Conservation (phyloP, 371 early-diverging fungal species). For the Batrachochytrium dendrobatidis region DNA sequence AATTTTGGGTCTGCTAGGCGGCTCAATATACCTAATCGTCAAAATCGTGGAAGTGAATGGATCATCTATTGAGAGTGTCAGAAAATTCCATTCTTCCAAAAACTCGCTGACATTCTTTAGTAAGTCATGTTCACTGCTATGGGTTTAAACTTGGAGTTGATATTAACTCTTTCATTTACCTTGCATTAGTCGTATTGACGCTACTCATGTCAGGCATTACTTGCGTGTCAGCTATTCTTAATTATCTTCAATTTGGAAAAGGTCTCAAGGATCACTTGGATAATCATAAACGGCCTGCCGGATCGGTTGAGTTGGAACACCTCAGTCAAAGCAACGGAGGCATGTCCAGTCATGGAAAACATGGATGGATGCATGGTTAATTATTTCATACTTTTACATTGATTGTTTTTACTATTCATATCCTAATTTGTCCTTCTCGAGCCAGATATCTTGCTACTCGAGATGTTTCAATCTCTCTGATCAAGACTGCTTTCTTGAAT, state of each 20-base stretch:
- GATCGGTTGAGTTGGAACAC: no score
- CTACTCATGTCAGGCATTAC: constrained; percentile 25
- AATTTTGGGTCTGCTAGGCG: constrained; percentile 29
- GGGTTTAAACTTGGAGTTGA: background rate
- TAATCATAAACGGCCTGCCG: no score
- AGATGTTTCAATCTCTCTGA: no score
- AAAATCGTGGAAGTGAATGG: constrained; percentile 32
- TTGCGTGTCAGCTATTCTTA: constrained; percentile 33
- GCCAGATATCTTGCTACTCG: no score
- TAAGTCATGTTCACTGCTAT: background rate
- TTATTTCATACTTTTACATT: no score
- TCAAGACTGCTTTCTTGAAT: no score
- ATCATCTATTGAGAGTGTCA: constrained; percentile 8
- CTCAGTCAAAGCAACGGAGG: no score
- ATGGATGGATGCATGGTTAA: no score
- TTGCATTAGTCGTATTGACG: constrained; percentile 21
- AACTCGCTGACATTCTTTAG: constrained; percentile 37
- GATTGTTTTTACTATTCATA: no score
- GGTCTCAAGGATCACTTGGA: constrained; percentile 36
- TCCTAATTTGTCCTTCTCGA: no score
- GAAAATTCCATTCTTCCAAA: constrained; percentile 27
- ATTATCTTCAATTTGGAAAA: constrained; percentile 40
- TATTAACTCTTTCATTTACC: background rate
- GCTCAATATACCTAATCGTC: constrained; percentile 31
- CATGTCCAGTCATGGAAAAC: no score